phyloP scores from a whole-genome alignment of 768 basidiomycete species.

The Suillus spraguei region DNA sequence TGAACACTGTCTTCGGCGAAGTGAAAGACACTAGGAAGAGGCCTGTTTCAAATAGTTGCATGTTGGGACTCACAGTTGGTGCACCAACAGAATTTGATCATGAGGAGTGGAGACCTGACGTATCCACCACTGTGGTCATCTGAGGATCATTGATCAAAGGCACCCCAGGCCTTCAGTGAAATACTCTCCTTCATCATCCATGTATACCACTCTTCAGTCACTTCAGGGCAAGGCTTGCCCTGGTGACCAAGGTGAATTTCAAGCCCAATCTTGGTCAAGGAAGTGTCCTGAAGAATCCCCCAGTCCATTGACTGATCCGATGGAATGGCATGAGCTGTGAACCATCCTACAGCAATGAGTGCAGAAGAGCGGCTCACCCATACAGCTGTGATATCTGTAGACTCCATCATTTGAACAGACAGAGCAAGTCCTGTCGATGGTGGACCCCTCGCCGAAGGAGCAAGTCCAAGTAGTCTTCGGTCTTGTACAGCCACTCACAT shows the following conservation, averaged over 20 bases:
- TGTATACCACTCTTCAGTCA: not conserved
- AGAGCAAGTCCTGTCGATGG: not conserved
- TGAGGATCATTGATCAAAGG: not conserved
- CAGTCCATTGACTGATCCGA: not conserved
- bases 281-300: not conserved
- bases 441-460: not conserved
- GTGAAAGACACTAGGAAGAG: conserved; percentile 9
- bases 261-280: not conserved
- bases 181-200: not conserved
- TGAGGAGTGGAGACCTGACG: not conserved
- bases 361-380: conserved; percentile 2
- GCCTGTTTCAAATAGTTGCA: not conserved
- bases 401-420: not conserved
- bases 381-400: conserved; percentile 4
- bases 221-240: conserved; percentile 17
- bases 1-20: conserved; percentile 2
- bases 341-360: not conserved
- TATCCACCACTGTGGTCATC: not conserved
- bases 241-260: conserved; percentile 6
- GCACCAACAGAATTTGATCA: not conserved
- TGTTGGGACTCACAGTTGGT: not conserved
- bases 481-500: conserved; percentile 3
- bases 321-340: conserved; percentile 10
- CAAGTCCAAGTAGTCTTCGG: not conserved
- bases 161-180: not conserved